Base-by-base conservation (phyloP, 148 eudicot species). In the Rhododendron williamsianum region DNA sequence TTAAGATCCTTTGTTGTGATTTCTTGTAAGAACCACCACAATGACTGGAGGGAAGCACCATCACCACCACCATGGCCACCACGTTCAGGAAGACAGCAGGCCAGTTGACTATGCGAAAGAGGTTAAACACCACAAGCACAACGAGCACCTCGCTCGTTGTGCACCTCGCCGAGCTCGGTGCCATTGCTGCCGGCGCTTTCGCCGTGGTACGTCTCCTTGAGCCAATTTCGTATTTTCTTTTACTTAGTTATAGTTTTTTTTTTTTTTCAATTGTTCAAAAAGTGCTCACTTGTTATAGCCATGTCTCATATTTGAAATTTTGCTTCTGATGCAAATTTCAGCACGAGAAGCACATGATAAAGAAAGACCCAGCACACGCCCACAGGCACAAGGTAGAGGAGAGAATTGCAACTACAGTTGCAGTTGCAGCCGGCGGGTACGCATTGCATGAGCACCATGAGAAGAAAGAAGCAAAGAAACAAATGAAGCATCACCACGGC, bases 261-360 rank as follows among this genome's bases (percentile, higher is more conserved):
- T 30, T 30, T 65, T 65, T 65, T n/a, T 2, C 71, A 23, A 2
- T n/a, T 8, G 30, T n/a, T n/a, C 30, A 8, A 65, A 21, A 23
- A 6, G 69, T 23, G 25, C 25, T 60, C 7, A 9, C 30, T 65
- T 60, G 5, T 21, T 9, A 0, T n/a, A 65, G 4, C 13, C 30
- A 9, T n/a, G 30, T 65, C 12, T 65, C 71, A 3, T n/a, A 8
- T 65, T 65, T n/a, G 4, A 65, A n/a, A n/a, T 2, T n/a, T 9
- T 65, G 3, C 12, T 65, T 65, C 0, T n/a, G 0, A 65, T 65
- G 30, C 2, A 78, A n/a, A 13, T 5, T 23, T 38, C 49, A 88
- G 94, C 89, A 92, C 76, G 94, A 91, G 92, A 93, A 91, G 87
- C 95, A 93, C 77, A 87, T 88, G 92, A 82, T 89, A 4, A 84